These are phyloP conservation scores for Mikania micrantha DNA, from an alignment of 129 eudicot genomes.

Conservation along the genomic window DNA sequence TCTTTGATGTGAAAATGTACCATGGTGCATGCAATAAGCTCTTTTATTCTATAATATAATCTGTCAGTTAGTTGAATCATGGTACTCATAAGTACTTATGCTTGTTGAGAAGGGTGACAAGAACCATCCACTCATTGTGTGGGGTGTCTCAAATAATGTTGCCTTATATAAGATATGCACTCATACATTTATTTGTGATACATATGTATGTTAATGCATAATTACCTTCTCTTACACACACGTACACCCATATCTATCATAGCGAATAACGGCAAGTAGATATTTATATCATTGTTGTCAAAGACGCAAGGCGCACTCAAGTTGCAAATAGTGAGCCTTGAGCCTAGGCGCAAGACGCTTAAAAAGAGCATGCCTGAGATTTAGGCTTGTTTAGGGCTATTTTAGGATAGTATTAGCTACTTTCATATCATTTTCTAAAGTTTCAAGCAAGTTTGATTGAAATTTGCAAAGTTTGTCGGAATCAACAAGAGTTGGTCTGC, in stretches of 20 bases:
- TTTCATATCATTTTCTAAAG: too few relatives aligned
- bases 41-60: constrained; percentile 1
- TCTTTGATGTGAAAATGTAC: constrained; percentile 8
- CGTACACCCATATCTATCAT: neutral
- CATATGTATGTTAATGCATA: neutral
- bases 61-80: neutral
- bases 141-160: neutral
- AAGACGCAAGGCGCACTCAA: too few relatives aligned
- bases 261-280: too few relatives aligned
- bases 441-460: too few relatives aligned
- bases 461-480: too few relatives aligned
- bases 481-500: too few relatives aligned
- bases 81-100: neutral
- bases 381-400: too few relatives aligned
- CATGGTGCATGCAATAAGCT: neutral
- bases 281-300: too few relatives aligned
- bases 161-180: constrained; percentile 1
- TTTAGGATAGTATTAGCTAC: too few relatives aligned
- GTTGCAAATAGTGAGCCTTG: too few relatives aligned
- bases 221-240: neutral
- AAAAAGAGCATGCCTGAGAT: too few relatives aligned
- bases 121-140: neutral
- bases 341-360: too few relatives aligned
- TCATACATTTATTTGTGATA: neutral
- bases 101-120: neutral